phyloP scores from a whole-genome alignment of 2,329 filamentous ascomycete species.

The Chaetomium olivaceum region DNA sequence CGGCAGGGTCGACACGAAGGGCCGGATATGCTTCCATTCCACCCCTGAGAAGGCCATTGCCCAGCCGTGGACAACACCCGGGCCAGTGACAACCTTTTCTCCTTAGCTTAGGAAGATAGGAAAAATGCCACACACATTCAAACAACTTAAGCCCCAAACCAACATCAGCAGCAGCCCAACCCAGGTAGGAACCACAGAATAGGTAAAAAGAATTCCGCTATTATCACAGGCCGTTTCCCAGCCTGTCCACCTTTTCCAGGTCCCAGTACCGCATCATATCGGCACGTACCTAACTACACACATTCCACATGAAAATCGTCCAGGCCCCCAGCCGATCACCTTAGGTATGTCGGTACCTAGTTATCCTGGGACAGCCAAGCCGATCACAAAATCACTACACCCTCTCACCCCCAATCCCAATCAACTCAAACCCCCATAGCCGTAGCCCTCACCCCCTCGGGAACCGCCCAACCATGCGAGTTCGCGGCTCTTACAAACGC shows the following conservation, averaged over 20 bases:
- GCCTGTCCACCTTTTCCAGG: too few species aligned
- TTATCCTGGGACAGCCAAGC: too few species aligned
- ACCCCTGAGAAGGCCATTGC: neutral
- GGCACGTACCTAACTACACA: neutral
- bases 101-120: too few species aligned
- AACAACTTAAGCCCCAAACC: neutral
- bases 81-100: too few species aligned
- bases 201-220: too few species aligned
- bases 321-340: too few species aligned
- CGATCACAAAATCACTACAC: neutral
- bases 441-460: slow-evolving; percentile 58
- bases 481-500: slow-evolving; percentile 70
- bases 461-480: slow-evolving; percentile 72
- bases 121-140: too few species aligned
- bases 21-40: neutral
- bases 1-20: neutral
- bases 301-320: neutral
- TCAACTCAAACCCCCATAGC: slow-evolving; percentile 33
- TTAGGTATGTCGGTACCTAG: too few species aligned
- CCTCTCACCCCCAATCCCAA: neutral
- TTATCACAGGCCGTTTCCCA: too few species aligned
- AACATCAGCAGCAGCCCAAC: neutral
- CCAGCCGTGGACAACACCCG: too few species aligned
- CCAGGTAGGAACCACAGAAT: neutral
- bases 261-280: too few species aligned